These are phyloP conservation scores for Talaromyces ruber DNA, from an alignment of 495 filamentous ascomycete genomes.

Conservation along the genomic window DNA sequence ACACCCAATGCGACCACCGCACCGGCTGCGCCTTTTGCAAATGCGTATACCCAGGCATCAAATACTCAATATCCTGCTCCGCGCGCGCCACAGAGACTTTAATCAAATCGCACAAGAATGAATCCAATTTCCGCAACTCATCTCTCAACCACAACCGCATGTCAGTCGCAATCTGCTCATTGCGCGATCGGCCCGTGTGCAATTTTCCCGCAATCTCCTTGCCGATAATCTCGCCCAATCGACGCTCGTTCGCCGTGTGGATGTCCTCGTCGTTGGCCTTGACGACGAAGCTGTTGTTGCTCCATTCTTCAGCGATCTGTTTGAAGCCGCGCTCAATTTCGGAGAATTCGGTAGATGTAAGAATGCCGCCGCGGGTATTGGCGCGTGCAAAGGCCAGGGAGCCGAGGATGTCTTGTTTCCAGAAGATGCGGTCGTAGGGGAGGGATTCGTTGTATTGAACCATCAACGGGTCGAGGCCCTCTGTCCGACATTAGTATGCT, in stretches of 20 bases:
- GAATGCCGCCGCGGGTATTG: conserved; percentile 66
- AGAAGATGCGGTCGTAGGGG: conserved; percentile 74
- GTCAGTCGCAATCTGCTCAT: conserved; percentile 91
- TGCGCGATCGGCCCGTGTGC: conserved; percentile 85
- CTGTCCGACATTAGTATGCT: conserved; percentile 16
- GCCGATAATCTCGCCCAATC: conserved; percentile 83
- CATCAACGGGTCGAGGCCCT: conserved; percentile 84
- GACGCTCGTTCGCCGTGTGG: conserved; percentile 90
- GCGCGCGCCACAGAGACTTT: conserved; percentile 65
- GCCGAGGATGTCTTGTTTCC: conserved; percentile 71
- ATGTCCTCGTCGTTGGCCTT: conserved; percentile 55
- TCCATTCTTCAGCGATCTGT: conserved; percentile 71
- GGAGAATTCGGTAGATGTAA: conserved; percentile 65
- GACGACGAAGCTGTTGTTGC: conserved; percentile 31
- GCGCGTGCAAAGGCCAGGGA: conserved; percentile 83
- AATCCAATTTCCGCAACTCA: conserved; percentile 63
- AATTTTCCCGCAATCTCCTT: conserved; percentile 82
- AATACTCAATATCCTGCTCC: conserved; percentile 65
- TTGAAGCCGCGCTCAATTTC: conserved; percentile 68
- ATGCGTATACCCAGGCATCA: conserved; percentile 72
- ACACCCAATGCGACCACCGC: conserved; percentile 80
- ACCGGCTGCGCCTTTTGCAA: conserved; percentile 88
- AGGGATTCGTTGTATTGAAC: conserved; percentile 82
- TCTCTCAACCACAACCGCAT: conserved; percentile 89
- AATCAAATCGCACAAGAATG: conserved; percentile 60